Evolutionary conservation across 2,329 filamentous ascomycete species (phyloP).

Genomic region (Alternaria dauci): DNA sequence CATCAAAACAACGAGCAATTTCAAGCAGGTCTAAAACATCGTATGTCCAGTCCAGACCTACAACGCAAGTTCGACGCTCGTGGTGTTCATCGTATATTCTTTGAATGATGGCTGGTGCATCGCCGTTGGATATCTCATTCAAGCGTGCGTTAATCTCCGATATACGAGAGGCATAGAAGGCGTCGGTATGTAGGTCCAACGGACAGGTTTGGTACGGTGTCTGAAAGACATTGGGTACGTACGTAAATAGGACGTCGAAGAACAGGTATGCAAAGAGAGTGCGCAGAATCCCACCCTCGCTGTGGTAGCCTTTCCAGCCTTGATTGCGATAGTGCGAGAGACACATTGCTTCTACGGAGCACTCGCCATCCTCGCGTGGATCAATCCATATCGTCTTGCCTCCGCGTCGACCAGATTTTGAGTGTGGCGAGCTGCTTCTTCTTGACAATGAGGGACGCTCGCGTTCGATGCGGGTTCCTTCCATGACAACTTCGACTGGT

Average conservation of each 20-base stretch:
- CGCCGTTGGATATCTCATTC: conserved; percentile 86
- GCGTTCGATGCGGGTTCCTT: conserved; percentile 79
- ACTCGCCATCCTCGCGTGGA: conserved; percentile 74
- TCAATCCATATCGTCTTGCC: conserved; percentile 91
- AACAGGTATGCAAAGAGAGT: conserved; percentile 87
- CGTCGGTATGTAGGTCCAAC: conserved; percentile 89
- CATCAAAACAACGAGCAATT: conserved; percentile 78
- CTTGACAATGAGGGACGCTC: conserved; percentile 53
- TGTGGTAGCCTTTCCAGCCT: conserved; percentile 95
- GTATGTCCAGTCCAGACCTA: conserved; percentile 92
- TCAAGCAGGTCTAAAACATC: conserved; percentile 79
- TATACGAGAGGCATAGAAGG: conserved; percentile 85
- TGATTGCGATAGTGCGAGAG: conserved; percentile 81
- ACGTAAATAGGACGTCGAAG: conserved; percentile 90
- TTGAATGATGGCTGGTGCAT: conserved; percentile 71
- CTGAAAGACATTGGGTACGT: conserved; percentile 96
- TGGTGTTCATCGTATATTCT: conserved; percentile 73
- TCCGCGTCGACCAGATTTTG: conserved; percentile 55
- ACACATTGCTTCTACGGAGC: conserved; percentile 93
- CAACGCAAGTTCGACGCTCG: conserved; percentile 79
- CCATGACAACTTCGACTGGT: conserved; percentile 76
- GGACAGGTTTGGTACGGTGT: conserved; percentile 95
- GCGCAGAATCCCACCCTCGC: conserved; percentile 89
- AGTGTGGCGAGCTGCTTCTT: conserved; percentile 41
- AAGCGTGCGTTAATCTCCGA: conserved; percentile 89